Percentiles rank a stretch among this genome's conserved stretches.
These are phyloP conservation scores for Pilatotrama ljubarskyi DNA, from an alignment of 768 basidiomycete species.

Conservation along the genomic window DNA sequence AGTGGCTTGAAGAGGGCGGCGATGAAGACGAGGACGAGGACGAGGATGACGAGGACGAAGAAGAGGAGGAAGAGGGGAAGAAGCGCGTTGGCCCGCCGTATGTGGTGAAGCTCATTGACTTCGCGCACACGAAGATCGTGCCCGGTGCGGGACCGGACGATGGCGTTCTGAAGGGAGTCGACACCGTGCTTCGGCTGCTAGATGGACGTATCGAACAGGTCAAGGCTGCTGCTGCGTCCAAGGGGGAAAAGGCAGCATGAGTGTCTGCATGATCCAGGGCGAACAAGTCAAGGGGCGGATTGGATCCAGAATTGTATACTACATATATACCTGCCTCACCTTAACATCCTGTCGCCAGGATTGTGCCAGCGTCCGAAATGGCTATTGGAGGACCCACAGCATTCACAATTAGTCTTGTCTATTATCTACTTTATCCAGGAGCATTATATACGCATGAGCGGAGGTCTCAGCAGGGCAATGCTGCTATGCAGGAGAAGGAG, in stretches of 20 bases:
- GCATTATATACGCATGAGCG: not conserved
- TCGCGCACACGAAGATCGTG: slow-evolving; percentile 78
- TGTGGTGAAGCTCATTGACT: slow-evolving; percentile 85
- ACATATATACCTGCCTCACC: too few species aligned
- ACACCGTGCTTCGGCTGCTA: slow-evolving; percentile 62
- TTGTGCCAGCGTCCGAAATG: too few species aligned
- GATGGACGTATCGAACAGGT: slow-evolving; percentile 55
- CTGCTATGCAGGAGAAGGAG: too few species aligned
- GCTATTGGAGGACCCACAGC: too few species aligned
- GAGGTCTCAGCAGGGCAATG: not conserved
- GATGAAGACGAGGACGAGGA: slow-evolving; percentile 35
- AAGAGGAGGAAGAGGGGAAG: slow-evolving; percentile 25
- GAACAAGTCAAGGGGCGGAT: too few species aligned
- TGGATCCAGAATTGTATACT: too few species aligned
- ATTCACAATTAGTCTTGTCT: too few species aligned
- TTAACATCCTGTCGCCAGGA: too few species aligned
- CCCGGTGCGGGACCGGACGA: slow-evolving; percentile 77
- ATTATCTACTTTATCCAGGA: too few species aligned
- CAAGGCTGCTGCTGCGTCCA: slow-evolving; percentile 10
- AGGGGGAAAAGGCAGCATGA: not conserved
- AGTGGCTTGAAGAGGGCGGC: slow-evolving; percentile 39
- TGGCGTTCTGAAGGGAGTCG: slow-evolving; percentile 74
- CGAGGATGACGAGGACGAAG: slow-evolving; percentile 30
- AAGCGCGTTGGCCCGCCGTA: slow-evolving; percentile 49
- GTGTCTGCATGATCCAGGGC: too few species aligned